phyloP scores from a whole-genome alignment of 345 rosid species.

The Angophora floribunda region DNA sequence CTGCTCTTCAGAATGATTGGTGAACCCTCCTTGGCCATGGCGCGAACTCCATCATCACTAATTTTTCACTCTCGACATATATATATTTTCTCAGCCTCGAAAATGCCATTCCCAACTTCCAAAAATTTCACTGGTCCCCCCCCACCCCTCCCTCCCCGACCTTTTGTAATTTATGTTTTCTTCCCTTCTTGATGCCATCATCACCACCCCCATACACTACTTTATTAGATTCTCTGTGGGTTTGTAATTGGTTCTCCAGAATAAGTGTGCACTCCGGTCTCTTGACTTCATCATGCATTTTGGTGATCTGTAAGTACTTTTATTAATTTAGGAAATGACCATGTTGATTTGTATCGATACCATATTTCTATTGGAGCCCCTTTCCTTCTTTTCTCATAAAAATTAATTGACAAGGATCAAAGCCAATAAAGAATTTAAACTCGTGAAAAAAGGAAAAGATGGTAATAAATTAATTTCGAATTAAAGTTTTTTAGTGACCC shows the following conservation, averaged over 20 bases:
- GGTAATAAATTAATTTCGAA: background rate
- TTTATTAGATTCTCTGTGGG: background rate
- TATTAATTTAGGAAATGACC: background rate
- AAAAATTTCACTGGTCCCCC: background rate
- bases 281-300: background rate
- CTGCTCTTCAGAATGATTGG: background rate
- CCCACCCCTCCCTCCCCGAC: background rate
- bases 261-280: background rate
- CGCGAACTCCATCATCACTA: background rate
- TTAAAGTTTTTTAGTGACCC: background rate
- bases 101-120: background rate
- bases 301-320: background rate
- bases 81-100: background rate
- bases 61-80: background rate
- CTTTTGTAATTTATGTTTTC: background rate
- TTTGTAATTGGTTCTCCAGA: background rate
- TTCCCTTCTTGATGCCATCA: background rate
- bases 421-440: background rate
- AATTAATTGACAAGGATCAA: background rate
- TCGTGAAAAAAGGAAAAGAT: background rate
- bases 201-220: background rate
- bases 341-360: background rate
- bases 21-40: background rate
- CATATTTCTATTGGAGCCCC: background rate
- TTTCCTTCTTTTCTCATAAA: background rate